Conservation (phyloP, 148 eudicot genomes). For the Oxyria digyna region DNA sequence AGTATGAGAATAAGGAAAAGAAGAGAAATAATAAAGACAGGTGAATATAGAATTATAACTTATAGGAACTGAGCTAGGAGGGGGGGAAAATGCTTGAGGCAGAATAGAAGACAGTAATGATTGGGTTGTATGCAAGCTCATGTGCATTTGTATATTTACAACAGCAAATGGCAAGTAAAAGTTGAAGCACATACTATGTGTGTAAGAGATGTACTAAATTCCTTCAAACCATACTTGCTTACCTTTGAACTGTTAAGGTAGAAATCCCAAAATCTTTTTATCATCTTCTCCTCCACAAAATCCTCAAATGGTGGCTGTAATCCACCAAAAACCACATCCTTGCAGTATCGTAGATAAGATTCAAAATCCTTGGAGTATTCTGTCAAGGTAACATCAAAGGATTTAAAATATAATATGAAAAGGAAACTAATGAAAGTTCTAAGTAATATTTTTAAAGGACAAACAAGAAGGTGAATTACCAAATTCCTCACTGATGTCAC, state of each 20-base stretch:
- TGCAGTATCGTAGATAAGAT: constrained; percentile 61
- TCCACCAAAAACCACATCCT: constrained; percentile 73
- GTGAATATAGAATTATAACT: too few species aligned
- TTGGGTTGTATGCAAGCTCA: too few species aligned
- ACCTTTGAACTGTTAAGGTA: constrained; percentile 50
- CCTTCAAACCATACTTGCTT: not conserved
- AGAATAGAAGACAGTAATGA: too few species aligned
- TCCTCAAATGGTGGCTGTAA: constrained; percentile 33
- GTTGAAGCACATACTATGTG: not conserved
- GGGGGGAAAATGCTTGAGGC: too few species aligned
- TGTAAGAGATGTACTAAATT: not conserved
- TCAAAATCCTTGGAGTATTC: constrained; percentile 48
- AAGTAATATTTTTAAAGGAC: not conserved
- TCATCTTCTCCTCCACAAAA: constrained; percentile 39
- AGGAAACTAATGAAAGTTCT: not conserved
- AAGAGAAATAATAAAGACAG: too few species aligned
- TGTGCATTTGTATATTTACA: too few species aligned
- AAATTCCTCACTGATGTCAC: constrained; percentile 25
- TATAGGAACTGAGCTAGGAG: too few species aligned
- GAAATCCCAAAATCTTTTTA: constrained; percentile 45
- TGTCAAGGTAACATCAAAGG: constrained; percentile 19
- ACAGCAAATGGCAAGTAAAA: not conserved
- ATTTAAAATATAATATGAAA: not conserved
- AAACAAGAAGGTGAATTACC: constrained; percentile 27
- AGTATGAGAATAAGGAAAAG: too few species aligned